phyloP scores from a whole-genome alignment of 768 basidiomycete genomes.

The Baorangia bicolor region DNA sequence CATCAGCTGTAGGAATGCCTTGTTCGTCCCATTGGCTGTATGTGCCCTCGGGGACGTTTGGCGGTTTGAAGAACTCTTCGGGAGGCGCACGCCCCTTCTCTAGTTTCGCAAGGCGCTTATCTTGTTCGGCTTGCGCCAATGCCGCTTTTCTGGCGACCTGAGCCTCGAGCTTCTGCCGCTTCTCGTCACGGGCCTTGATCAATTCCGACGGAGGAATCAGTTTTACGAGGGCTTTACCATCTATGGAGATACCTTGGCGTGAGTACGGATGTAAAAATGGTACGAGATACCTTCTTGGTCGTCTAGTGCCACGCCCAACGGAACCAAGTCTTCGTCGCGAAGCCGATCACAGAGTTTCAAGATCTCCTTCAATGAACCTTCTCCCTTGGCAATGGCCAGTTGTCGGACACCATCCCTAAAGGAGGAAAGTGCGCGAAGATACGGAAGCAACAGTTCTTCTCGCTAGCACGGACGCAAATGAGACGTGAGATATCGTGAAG shows the following conservation, averaged over 20 bases:
- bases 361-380: conserved; percentile 72
- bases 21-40: conserved; percentile 83
- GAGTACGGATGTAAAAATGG: not conserved
- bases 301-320: conserved; percentile 94
- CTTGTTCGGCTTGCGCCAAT: conserved; percentile 57
- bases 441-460: conserved; percentile 86
- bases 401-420: conserved; percentile 90
- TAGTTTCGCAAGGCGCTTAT: conserved; percentile 73
- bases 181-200: conserved; percentile 85
- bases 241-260: conserved; percentile 37
- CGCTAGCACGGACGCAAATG: conserved; percentile 46
- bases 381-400: conserved; percentile 71
- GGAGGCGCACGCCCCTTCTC: conserved; percentile 81
- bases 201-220: conserved; percentile 81
- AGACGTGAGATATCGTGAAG: not conserved
- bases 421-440: conserved; percentile 76
- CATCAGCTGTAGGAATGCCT: conserved; percentile 85
- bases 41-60: conserved; percentile 66
- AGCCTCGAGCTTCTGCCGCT: conserved; percentile 68
- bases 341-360: conserved; percentile 85
- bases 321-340: conserved; percentile 85
- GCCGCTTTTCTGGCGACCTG: conserved; percentile 82
- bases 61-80: conserved; percentile 79
- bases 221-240: conserved; percentile 95
- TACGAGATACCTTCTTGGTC: conserved; percentile 81